A percentile compares a stretch with the other conserved stretches of the same genome.
Conservation (phyloP, 176 grass and related monocot species). For the Aechmea fasciata region DNA sequence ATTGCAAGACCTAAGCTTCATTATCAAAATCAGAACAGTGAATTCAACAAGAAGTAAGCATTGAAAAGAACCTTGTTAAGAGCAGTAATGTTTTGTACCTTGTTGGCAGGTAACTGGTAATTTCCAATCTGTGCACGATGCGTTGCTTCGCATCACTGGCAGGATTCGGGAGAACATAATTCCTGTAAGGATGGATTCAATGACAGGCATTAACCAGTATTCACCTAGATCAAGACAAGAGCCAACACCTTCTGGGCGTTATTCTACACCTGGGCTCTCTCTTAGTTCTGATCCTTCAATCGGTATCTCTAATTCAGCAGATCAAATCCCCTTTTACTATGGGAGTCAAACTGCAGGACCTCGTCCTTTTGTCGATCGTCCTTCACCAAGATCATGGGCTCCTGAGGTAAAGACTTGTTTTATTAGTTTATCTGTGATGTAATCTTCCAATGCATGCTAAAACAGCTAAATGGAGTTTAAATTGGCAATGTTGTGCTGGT, state of each 20-base stretch:
- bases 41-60: constrained; percentile 7
- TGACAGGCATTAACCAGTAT: constrained; percentile 41
- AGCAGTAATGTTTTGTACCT: constrained; percentile 12
- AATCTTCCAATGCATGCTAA: not conserved
- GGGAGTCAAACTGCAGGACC: constrained; percentile 35
- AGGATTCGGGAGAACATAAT: constrained; percentile 56
- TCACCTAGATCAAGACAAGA: constrained; percentile 50
- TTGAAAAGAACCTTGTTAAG: constrained; percentile 9
- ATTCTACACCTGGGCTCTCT: constrained; percentile 27
- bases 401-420: constrained; percentile 40
- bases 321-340: constrained; percentile 37
- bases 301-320: constrained; percentile 26
- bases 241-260: constrained; percentile 26
- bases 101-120: constrained; percentile 52
- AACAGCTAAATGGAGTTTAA: not conserved
- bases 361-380: constrained; percentile 38
- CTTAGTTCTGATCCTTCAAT: constrained; percentile 42
- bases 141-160: constrained; percentile 49
- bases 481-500: not conserved
- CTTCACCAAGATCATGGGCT: constrained; percentile 40
- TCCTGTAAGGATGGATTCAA: constrained; percentile 31
- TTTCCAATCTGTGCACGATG: constrained; percentile 62
- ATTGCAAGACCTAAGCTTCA: not conserved
- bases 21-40: not conserved
- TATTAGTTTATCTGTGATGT: not conserved